Base-by-base conservation (phyloP, 176 grass and related monocot species). In the Neostapfia colusana region DNA sequence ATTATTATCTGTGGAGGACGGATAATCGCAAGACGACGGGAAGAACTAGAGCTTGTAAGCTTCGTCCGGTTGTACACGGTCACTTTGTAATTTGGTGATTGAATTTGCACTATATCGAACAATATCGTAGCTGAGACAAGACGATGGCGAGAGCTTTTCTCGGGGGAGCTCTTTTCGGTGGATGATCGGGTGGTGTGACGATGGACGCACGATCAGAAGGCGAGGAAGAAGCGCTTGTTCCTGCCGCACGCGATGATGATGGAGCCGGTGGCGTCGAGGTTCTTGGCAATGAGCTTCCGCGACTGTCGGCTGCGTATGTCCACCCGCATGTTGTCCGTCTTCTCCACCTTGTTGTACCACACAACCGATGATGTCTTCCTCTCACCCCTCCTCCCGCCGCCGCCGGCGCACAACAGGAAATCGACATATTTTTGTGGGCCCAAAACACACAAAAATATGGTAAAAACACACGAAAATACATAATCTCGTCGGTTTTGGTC, bases 281-380 rank as follows among this genome's bases (percentile, higher is more conserved):
- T 99, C 87, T 99, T 99, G 76, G 89, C 89, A 72, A 99, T 99
- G 63, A 95, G 87, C 85, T 99, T 92, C 38, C 79, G 84, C 54
- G 91, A 87, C 36, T 81, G 93, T 36, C 76, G 69, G 83, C 95
- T 99, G 59, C 71, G 87, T 68, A 99, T 99, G 79, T 99, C 95
- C 69, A 99, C 89, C 37, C 95, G 88, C 95, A 99, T 99, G 89
- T 91, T 99, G 0, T 99, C 95, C 17, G 91, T 99, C 72, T 99
- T 99, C 54, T 84, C 87, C 87, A 99, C 86, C 83, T 90, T 94
- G 79, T 88, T 82, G 37, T 97, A 97, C 6, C 67, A 43, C 21
- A 12, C 50, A 11, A 8, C 17, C 17, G 53, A 43, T 0, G 37
- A 6, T 43, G 69, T 7, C 77, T 60, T 82, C 85, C 40, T 42